Percentiles rank a stretch among this genome's conserved stretches.
phyloP scores from a whole-genome alignment of 352 stramenopile species.

The Pythium dissimile region DNA sequence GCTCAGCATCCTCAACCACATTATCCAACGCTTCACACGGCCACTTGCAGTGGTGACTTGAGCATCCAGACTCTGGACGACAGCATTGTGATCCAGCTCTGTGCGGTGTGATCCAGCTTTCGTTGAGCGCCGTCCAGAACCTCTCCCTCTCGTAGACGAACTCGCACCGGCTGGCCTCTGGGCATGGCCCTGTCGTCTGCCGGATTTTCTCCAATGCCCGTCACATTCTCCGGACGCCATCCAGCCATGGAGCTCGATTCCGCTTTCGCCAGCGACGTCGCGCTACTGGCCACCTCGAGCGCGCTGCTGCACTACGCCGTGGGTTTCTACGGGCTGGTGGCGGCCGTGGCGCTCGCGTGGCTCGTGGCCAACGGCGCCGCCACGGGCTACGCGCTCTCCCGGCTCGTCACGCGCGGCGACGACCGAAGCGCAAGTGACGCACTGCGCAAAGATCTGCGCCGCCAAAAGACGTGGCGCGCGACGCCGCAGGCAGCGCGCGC shows the following conservation, averaged over 20 bases:
- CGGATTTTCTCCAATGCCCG: background rate
- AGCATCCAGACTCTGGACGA: no score
- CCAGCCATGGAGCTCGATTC: constrained; percentile 19
- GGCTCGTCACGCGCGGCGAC: background rate
- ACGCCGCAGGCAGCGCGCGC: no score
- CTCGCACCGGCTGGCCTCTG: background rate
- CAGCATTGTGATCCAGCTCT: no score
- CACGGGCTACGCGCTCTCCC: background rate
- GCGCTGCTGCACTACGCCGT: constrained; percentile 68
- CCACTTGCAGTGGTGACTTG: no score
- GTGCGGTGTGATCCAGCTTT: no score
- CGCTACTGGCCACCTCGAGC: constrained; percentile 47
- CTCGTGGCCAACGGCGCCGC: constrained; percentile 10
- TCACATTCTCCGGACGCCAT: background rate
- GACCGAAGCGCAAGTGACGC: background rate
- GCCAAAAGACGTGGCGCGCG: constrained; percentile 14
- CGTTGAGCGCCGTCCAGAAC: no score
- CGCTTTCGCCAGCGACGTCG: constrained; percentile 46
- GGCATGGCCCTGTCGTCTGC: background rate
- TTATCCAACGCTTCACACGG: no score
- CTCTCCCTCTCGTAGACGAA: no score
- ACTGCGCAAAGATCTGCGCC: constrained; percentile 4
- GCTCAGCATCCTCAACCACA: no score
- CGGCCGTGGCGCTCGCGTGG: constrained; percentile 29
- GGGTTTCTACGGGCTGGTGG: constrained; percentile 46